Percentiles rank a stretch among this genome's conserved stretches.
Evolutionary conservation across 768 basidiomycete genomes (phyloP).

Genomic region (Lactifluus echinatus): DNA sequence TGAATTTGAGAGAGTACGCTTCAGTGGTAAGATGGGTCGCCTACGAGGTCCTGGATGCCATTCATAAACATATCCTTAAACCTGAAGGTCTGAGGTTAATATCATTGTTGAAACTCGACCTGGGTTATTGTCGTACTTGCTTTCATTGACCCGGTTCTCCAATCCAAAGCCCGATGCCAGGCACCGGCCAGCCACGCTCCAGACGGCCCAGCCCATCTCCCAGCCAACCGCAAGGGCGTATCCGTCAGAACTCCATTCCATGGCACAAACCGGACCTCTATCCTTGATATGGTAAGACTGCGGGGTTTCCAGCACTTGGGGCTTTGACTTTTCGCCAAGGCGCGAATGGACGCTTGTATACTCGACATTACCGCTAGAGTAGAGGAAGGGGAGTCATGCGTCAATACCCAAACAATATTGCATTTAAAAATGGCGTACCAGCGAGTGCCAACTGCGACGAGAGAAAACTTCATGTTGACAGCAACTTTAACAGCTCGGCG

Average conservation of each 20-base stretch:
- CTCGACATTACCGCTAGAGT: conserved; percentile 64
- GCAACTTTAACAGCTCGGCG: conserved; percentile 55
- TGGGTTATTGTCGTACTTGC: conserved; percentile 30
- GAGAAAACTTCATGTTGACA: conserved; percentile 72
- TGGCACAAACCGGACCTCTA: conserved; percentile 51
- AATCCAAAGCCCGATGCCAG: conserved; percentile 69
- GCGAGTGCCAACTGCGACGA: conserved; percentile 71
- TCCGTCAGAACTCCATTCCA: conserved; percentile 95
- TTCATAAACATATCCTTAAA: conserved; percentile 85
- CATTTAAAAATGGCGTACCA: conserved; percentile 34
- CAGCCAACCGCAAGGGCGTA: conserved; percentile 92
- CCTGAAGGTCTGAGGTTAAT: conserved; percentile 21
- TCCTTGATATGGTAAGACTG: conserved; percentile 45
- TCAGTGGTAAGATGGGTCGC: conserved; percentile 21
- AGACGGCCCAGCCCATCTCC: conserved; percentile 82
- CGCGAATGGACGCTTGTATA: conserved; percentile 61
- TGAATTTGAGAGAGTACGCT: not conserved
- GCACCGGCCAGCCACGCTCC: conserved; percentile 84
- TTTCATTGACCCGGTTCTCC: conserved; percentile 50
- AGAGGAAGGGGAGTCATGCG: conserved; percentile 1
- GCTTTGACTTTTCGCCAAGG: conserved; percentile 46
- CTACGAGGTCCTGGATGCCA: conserved; percentile 66
- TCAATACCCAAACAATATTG: conserved; percentile 12
- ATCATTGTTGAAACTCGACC: conserved; percentile 4
- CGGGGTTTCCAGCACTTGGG: conserved; percentile 55